Evolutionary conservation across 345 rosid genomes (phyloP).

Genomic region (Brassica carinata): DNA sequence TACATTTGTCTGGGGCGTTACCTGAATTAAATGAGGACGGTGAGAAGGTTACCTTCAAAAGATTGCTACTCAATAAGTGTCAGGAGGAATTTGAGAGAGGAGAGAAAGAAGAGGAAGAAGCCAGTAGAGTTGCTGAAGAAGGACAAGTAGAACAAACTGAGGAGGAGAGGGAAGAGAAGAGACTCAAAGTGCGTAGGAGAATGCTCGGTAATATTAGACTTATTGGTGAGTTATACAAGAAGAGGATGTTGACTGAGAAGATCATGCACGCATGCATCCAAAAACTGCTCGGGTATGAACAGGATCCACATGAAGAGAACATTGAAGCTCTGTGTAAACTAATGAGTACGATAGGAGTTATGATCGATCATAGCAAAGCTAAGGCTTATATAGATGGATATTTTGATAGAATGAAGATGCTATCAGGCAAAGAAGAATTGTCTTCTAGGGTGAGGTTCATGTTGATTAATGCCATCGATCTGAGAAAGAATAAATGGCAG

Average conservation of each 20-base stretch:
- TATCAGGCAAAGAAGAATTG: conserved; percentile 71
- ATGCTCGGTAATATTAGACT: conserved; percentile 97
- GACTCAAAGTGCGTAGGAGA: conserved; percentile 80
- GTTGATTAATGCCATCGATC: conserved; percentile 87
- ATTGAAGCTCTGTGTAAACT: conserved; percentile 90
- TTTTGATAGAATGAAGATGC: conserved; percentile 67
- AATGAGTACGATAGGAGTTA: conserved; percentile 92
- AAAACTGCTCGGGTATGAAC: conserved; percentile 70
- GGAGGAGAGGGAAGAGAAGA: conserved; percentile 85
- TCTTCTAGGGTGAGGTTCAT: conserved; percentile 91
- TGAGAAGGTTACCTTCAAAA: conserved; percentile 79
- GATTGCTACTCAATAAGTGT: conserved; percentile 88
- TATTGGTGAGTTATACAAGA: conserved; percentile 95
- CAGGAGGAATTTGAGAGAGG: conserved; percentile 98
- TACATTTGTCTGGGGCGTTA: conserved; percentile 64
- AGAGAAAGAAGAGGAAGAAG: conserved; percentile 65
- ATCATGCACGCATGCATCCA: conserved; percentile 90
- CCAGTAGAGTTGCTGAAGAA: conserved; percentile 56
- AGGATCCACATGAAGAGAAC: conserved; percentile 90
- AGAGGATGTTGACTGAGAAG: conserved; percentile 88
- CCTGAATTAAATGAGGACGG: conserved; percentile 76
- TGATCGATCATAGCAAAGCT: conserved; percentile 76
- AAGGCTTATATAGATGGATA: conserved; percentile 73
- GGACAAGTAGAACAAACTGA: conserved; percentile 64
- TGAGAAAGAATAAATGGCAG: conserved; percentile 94